phyloP scores from a whole-genome alignment of 2,329 filamentous ascomycete genomes.

The Trichothecium roseum region DNA sequence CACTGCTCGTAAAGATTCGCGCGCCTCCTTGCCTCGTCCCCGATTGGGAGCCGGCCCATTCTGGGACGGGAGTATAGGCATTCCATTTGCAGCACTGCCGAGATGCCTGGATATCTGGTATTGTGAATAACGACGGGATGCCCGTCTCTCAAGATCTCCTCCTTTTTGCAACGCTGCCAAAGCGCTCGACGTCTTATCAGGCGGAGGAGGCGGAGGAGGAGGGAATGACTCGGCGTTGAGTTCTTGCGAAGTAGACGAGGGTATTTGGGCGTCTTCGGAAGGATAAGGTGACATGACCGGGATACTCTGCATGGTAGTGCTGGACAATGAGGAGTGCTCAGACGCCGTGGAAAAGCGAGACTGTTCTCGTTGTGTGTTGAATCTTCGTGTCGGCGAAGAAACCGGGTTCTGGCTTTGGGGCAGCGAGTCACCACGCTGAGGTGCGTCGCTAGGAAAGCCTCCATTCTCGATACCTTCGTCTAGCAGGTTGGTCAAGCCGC shows the following conservation, averaged over 20 bases:
- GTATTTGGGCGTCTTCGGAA: conserved; percentile 42
- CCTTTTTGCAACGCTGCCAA: conserved; percentile 83
- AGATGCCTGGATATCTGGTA: conserved; percentile 96
- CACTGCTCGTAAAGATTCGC: conserved; percentile 70
- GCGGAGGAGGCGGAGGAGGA: conserved; percentile 59
- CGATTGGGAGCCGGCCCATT: conserved; percentile 73
- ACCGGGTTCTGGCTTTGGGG: conserved; percentile 16
- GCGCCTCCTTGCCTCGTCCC: conserved; percentile 61
- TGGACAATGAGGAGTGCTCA: conserved; percentile 61
- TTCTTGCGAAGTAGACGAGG: conserved; percentile 24
- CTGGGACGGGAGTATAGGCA: conserved; percentile 78
- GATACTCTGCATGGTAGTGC: conserved; percentile 64
- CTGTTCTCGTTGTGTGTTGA: conserved; percentile 37
- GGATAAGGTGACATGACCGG: conserved; percentile 66
- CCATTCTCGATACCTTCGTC: conserved; percentile 49
- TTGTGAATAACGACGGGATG: conserved; percentile 85
- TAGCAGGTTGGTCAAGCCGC: conserved; percentile 43
- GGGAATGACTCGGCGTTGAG: conserved; percentile 55
- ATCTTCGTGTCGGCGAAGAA: conserved; percentile 37
- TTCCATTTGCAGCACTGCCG: conserved; percentile 67
- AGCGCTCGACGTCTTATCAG: conserved; percentile 76
- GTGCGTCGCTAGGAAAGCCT: conserved; percentile 26
- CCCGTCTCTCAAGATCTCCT: conserved; percentile 83
- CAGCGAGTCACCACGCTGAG: conserved; percentile 18
- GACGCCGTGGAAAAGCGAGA: conserved; percentile 40